These are phyloP conservation scores for Calycina marina DNA, from an alignment of 2,329 filamentous ascomycete species.

Conservation along the genomic window DNA sequence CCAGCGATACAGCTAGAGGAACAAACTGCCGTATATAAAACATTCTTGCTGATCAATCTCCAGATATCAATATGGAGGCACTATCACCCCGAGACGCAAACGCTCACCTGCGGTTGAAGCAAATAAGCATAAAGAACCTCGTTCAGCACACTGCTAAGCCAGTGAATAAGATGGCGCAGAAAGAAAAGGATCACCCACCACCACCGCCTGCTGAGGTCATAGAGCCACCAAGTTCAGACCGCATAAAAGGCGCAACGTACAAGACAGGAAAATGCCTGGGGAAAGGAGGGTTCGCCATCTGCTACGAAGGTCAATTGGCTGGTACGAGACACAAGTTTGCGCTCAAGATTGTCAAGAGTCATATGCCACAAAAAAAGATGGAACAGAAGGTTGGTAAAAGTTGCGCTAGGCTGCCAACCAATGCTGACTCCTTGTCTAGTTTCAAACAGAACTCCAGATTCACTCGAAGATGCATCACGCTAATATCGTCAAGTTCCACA, in stretches of 20 bases:
- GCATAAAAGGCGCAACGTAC: constrained; percentile 56
- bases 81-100: constrained; percentile 52
- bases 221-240: constrained; percentile 53
- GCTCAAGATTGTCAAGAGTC: constrained; percentile 70
- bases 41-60: no score
- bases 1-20: no score
- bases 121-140: constrained; percentile 25
- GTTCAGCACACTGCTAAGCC: constrained; percentile 32
- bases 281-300: constrained; percentile 73
- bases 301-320: constrained; percentile 55
- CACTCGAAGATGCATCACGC: constrained; percentile 95
- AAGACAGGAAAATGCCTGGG: constrained; percentile 60
- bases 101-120: constrained; percentile 35
- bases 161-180: constrained; percentile 29
- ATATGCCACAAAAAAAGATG: constrained; percentile 64
- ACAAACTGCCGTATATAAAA: no score
- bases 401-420: no score
- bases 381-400: constrained; percentile 79
- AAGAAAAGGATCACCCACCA: constrained; percentile 50
- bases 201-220: constrained; percentile 45
- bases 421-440: no score
- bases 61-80: constrained; percentile 46
- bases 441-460: constrained; percentile 81
- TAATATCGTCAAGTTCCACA: constrained; percentile 90
- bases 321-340: constrained; percentile 55